Conservation (phyloP, 2,329 filamentous ascomycete genomes). For the Cercospora zeae-maydis region DNA sequence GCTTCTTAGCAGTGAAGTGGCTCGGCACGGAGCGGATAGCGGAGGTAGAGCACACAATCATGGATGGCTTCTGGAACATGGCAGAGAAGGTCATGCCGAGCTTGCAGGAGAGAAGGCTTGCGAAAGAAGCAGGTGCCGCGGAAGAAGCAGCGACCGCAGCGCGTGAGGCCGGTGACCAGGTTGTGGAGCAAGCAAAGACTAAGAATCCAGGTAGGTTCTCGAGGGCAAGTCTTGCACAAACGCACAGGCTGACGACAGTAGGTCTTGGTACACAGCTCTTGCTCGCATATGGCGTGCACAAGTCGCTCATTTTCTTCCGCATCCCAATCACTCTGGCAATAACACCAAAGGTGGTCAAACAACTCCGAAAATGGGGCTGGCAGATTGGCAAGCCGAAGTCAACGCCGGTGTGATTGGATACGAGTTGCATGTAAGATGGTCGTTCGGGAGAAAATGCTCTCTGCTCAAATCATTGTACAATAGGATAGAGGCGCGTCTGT, state of each 20-base stretch:
- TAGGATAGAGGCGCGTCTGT: conserved; percentile 1
- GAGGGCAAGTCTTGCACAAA: conserved; percentile 30
- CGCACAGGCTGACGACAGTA: conserved; percentile 31
- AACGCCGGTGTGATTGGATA: conserved; percentile 6
- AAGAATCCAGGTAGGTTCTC: conserved; percentile 22
- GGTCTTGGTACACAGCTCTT: conserved; percentile 80
- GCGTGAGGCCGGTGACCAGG: conserved; percentile 43
- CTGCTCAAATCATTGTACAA: conserved; percentile 16
- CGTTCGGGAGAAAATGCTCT: conserved; percentile 1
- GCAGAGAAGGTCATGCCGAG: conserved; percentile 60
- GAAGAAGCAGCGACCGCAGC: conserved; percentile 37
- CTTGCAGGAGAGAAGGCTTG: conserved; percentile 28
- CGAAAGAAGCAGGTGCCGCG: conserved; percentile 17
- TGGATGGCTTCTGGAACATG: conserved; percentile 56
- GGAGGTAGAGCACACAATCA: conserved; percentile 64
- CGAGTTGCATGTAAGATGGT: conserved; percentile 5
- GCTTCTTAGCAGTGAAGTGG: conserved; percentile 79
- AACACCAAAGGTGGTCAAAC: conserved; percentile 90
- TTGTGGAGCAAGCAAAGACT: conserved; percentile 19
- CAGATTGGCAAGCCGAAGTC: conserved; percentile 69
- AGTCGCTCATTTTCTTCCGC: conserved; percentile 94
- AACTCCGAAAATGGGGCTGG: conserved; percentile 84
- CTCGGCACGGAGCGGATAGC: conserved; percentile 86
- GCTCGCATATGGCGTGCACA: conserved; percentile 94
- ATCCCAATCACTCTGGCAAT: conserved; percentile 88